Evolutionary conservation across 139 green algal genomes (phyloP), one percentile per base, ranked within the genome.

Genomic region (Mychonastes homosphaera): DNA sequence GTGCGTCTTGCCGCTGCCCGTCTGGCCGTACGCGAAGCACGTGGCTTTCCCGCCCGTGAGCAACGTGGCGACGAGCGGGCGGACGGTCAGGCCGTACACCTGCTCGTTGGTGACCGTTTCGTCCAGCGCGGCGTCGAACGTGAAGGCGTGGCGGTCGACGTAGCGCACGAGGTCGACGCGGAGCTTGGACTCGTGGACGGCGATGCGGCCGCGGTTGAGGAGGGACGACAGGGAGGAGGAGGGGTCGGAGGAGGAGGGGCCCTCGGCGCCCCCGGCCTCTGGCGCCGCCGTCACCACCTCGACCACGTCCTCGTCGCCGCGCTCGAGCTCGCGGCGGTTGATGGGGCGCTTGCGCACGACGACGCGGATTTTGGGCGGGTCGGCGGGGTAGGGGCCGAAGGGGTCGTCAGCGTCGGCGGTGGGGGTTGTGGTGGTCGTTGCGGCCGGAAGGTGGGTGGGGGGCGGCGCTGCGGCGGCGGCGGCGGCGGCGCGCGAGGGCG

Each of bases 1-100:
- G 80, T 90, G 89, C 4, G 92, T 98, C 75, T 98, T 98, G 28
- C 91, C 91, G 40, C 67, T 89, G 54, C 85, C 87, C 28, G 87
- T 92, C 67, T 95, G 87, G 1, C 92, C 92, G 68, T 98, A 99
- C 2, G 92, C 92, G 76, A 99, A 99, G 79, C 85, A 95, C 1
- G 88, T 96, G 19, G 84, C 92, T 63, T 89, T 89, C 41, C 82
- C 83, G 26, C 62, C 69, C 34, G 63, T 64, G 60, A 98, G 95
- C 23, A 98, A 79, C 27, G 84, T 94, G 29, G 77, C 68, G 30
- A 99, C 82, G n/a, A 99, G 76, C 2, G 92, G 92, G 56, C 87
- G 72, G 6, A 99, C 84, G 0, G 87, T 91, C 26, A 62, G 64
- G 3, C 64, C 44, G 71, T 99, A 99, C 9, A 99, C 80, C 53